These are phyloP conservation scores for Neofusicoccum kwambonambiense DNA, from an alignment of 2,329 filamentous ascomycete genomes.

Conservation along the genomic window DNA sequence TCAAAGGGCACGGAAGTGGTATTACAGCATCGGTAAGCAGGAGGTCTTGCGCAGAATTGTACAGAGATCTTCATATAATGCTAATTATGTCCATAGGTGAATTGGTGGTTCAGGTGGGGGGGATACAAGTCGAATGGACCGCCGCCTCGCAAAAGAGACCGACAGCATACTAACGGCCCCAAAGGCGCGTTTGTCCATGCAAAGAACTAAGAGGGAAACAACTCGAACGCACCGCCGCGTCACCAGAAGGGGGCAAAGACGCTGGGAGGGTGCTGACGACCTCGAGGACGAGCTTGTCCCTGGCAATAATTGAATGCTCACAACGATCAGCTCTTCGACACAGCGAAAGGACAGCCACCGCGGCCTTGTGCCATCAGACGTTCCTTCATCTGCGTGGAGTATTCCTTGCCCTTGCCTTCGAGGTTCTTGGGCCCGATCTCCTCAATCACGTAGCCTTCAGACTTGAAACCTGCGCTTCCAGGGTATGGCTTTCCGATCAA, in stretches of 20 bases:
- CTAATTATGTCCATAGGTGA: slow-evolving; percentile 51
- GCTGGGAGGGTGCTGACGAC: too few relatives aligned
- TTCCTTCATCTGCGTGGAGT: slow-evolving; percentile 28
- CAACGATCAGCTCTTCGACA: not conserved
- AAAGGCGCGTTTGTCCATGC: too few relatives aligned
- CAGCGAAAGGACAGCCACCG: slow-evolving; percentile 34
- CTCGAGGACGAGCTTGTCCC: too few relatives aligned
- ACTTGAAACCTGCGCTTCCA: slow-evolving; percentile 48
- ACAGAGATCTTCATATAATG: slow-evolving; percentile 5
- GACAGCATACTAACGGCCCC: too few relatives aligned
- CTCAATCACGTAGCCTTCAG: slow-evolving; percentile 54
- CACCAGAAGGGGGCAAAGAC: too few relatives aligned
- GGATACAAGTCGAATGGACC: not conserved
- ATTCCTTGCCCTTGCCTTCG: slow-evolving; percentile 45
- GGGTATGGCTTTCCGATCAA: slow-evolving; percentile 48
- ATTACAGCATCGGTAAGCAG: slow-evolving; percentile 58
- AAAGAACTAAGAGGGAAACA: too few relatives aligned
- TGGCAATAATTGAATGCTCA: too few relatives aligned
- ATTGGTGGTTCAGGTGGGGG: slow-evolving; percentile 76
- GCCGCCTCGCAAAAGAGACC: not conserved
- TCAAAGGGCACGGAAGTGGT: slow-evolving; percentile 60
- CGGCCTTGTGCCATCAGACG: slow-evolving; percentile 27
- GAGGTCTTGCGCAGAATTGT: not conserved
- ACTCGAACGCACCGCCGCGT: too few relatives aligned
- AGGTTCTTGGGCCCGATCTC: slow-evolving; percentile 63